Conservation (phyloP, 1,284 basidiomycete genomes). For the Spongispora temasekensis region DNA sequence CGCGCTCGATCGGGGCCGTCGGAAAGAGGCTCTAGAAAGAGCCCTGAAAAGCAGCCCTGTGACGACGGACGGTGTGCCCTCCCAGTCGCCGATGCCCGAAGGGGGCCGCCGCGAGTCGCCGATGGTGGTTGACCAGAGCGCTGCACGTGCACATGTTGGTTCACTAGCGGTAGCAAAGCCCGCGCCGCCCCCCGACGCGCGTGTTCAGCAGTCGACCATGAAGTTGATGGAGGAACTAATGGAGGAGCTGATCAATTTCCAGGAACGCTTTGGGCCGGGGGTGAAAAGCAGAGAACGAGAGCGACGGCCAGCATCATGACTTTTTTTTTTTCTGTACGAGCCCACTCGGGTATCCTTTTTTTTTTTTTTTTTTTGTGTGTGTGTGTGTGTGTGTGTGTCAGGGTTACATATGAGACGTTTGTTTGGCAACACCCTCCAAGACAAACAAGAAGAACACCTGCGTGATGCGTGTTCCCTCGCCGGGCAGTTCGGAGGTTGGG, state of each 20-base stretch:
- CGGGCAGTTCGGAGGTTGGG: conserved; percentile 29
- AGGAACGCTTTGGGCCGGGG: conserved; percentile 78
- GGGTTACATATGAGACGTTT: conserved; percentile 23
- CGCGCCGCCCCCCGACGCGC: conserved; percentile 6
- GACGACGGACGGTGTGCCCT: conserved; percentile 8
- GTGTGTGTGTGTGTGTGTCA: conserved; percentile 1
- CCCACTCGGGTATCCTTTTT: not conserved
- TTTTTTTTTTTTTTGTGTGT: too few species aligned
- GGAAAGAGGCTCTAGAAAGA: conserved; percentile 66
- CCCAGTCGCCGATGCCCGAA: conserved; percentile 11
- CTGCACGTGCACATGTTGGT: conserved; percentile 4
- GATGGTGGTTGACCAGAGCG: conserved; percentile 26
- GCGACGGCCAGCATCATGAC: conserved; percentile 44
- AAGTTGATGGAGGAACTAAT: conserved; percentile 87
- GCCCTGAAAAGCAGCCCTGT: conserved; percentile 43
- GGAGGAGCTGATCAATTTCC: conserved; percentile 83
- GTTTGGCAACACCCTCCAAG: conserved; percentile 30
- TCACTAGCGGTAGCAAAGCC: conserved; percentile 12
- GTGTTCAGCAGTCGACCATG: conserved; percentile 50
- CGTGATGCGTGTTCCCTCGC: conserved; percentile 10
- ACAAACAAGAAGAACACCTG: too few species aligned
- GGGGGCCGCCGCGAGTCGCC: conserved; percentile 21
- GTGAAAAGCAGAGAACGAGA: conserved; percentile 59
- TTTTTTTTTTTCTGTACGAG: conserved; percentile 10
- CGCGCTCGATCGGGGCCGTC: conserved; percentile 69